Evolutionary conservation across 2,329 filamentous ascomycete genomes (phyloP).

Genomic region (Cytospora mali): DNA sequence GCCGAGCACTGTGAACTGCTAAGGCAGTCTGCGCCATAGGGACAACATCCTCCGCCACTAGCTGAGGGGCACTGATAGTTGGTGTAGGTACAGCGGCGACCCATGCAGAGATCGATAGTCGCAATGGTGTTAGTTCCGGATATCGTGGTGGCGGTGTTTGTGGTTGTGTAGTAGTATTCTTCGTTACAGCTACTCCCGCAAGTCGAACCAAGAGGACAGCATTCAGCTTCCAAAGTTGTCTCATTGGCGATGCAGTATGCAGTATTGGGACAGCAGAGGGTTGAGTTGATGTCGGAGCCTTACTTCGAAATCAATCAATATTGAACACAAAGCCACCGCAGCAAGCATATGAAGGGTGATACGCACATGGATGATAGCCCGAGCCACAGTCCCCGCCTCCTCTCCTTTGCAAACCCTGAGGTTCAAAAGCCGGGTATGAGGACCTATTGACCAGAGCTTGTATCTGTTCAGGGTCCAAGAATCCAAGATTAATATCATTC

Average conservation of each 20-base stretch:
- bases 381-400: neutral
- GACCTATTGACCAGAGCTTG: neutral
- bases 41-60: neutral
- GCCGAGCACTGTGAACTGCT: no score
- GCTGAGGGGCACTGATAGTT: neutral
- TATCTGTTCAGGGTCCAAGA: slow-evolving; percentile 1
- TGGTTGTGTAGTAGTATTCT: neutral
- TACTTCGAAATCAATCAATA: no score
- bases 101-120: neutral
- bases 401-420: neutral
- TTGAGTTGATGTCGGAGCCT: slow-evolving; percentile 6
- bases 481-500: neutral
- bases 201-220: slow-evolving; percentile 4
- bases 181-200: neutral
- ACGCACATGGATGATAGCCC: neutral
- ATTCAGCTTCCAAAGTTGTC: neutral
- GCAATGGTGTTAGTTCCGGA: neutral
- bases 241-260: neutral
- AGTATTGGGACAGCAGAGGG: neutral
- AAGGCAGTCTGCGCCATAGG: neutral
- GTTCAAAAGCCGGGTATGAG: neutral
- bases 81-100: neutral
- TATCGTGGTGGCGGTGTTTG: neutral
- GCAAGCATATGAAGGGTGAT: neutral
- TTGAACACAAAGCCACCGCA: neutral